A percentile compares a stretch with the other conserved stretches of the same genome.
Evolutionary conservation across 768 basidiomycete genomes (phyloP).

Genomic region (Hebeloma cylindrosporum): DNA sequence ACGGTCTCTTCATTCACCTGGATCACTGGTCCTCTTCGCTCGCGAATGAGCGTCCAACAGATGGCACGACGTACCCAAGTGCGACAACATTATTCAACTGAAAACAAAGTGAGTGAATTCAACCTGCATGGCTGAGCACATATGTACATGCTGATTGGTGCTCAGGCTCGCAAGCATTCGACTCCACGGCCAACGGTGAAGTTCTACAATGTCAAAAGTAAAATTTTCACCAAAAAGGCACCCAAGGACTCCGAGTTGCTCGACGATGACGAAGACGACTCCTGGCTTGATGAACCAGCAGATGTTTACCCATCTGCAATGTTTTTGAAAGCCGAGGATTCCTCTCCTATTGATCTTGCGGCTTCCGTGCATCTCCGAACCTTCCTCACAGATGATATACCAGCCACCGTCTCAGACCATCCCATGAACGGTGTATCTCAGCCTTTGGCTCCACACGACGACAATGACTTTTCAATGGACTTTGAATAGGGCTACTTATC

Average conservation of each 20-base stretch:
- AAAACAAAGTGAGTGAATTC: constrained; percentile 17
- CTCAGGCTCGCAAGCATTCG: constrained; percentile 7
- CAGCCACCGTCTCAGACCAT: background rate
- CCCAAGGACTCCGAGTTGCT: background rate
- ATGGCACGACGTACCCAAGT: constrained; percentile 19
- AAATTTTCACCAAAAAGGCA: constrained; percentile 2
- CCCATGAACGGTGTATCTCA: background rate
- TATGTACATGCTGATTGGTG: background rate
- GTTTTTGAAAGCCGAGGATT: background rate
- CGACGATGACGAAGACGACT: constrained; percentile 5
- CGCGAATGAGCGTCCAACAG: constrained; percentile 7
- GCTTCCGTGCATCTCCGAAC: background rate
- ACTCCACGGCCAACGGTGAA: constrained; percentile 5
- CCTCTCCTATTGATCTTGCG: constrained; percentile 1
- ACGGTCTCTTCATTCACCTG: constrained; percentile 28
- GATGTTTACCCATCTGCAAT: background rate
- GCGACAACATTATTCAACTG: constrained; percentile 19
- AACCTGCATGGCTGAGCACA: no score
- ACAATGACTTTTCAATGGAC: constrained; percentile 8
- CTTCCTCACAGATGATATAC: background rate
- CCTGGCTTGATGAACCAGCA: constrained; percentile 8
- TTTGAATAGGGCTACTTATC: background rate
- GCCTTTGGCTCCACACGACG: background rate
- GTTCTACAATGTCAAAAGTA: constrained; percentile 10
- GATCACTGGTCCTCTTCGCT: constrained; percentile 21